phyloP scores from a whole-genome alignment of 192 early-diverging fungal species.

The Gryganskiella cystojenkinii region DNA sequence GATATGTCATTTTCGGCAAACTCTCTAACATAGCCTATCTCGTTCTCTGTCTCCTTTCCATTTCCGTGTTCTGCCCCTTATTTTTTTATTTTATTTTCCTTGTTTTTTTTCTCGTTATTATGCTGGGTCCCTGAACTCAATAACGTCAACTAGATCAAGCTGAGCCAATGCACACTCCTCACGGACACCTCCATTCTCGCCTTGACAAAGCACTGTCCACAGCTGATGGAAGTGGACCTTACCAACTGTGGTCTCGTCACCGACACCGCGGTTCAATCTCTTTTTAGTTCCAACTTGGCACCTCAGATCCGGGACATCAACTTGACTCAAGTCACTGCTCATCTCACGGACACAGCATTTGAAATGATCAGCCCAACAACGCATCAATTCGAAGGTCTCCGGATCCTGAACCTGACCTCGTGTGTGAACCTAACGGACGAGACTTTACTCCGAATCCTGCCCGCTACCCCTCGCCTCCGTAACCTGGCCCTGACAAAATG shows the following conservation, averaged over 20 bases:
- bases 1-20: no score
- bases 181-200: slow-evolving; percentile 59
- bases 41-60: no score
- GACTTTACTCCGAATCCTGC: slow-evolving; percentile 50
- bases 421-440: slow-evolving; percentile 59
- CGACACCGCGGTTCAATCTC: slow-evolving; percentile 45
- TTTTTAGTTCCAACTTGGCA: slow-evolving; percentile 50
- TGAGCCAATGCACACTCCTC: slow-evolving; percentile 61
- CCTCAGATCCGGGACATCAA: slow-evolving; percentile 65
- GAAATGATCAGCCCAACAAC: slow-evolving; percentile 24
- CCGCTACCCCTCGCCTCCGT: slow-evolving; percentile 61
- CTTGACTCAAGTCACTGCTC: slow-evolving; percentile 35
- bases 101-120: not conserved
- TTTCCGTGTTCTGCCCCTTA: no score
- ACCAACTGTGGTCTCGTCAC: slow-evolving; percentile 61
- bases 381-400: slow-evolving; percentile 59
- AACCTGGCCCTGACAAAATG: slow-evolving; percentile 68
- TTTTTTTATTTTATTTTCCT: no score
- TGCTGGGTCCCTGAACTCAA: slow-evolving; percentile 1
- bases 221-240: slow-evolving; percentile 66
- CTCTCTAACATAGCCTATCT: no score
- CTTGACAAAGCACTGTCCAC: slow-evolving; percentile 59
- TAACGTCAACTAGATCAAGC: slow-evolving; percentile 61
- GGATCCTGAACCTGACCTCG: slow-evolving; percentile 63
- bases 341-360: slow-evolving; percentile 55